These are phyloP conservation scores for Carex arenaria DNA, from an alignment of 202 grass and related monocot genomes.

Conservation along the genomic window DNA sequence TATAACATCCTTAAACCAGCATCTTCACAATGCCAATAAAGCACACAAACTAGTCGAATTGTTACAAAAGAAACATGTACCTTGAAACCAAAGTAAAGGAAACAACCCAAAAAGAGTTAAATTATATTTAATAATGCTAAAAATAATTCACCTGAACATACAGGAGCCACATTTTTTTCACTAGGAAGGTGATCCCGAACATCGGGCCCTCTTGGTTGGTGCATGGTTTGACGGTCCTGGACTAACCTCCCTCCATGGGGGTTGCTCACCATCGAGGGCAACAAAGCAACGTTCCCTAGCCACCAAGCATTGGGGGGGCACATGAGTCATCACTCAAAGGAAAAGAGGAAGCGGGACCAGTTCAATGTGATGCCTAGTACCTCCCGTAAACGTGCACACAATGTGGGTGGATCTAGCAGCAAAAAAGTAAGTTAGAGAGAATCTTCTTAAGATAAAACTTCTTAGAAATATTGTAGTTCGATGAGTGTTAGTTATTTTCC, in stretches of 20 bases:
- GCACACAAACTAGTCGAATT: background rate
- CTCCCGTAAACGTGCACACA: background rate
- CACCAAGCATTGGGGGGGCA: conserved; percentile 7
- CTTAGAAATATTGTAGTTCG: background rate
- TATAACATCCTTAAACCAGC: too few relatives aligned
- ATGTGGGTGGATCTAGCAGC: background rate
- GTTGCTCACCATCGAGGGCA: background rate
- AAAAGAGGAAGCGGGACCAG: background rate
- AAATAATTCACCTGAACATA: background rate
- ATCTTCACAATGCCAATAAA: background rate
- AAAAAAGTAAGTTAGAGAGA: background rate
- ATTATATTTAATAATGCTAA: background rate
- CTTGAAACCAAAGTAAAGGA: background rate
- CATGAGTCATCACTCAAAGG: conserved; percentile 6
- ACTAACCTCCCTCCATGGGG: background rate
- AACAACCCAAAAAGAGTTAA: background rate
- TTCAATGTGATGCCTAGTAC: background rate
- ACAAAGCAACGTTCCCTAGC: background rate
- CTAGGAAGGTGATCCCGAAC: background rate
- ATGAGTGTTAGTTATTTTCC: background rate
- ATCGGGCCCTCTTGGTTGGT: background rate
- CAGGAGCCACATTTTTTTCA: background rate
- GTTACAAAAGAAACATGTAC: background rate
- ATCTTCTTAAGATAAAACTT: background rate
- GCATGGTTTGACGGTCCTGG: background rate